Evolutionary conservation across 176 grass and related monocot species (phyloP).

Genomic region (Dactylis glomerata): DNA sequence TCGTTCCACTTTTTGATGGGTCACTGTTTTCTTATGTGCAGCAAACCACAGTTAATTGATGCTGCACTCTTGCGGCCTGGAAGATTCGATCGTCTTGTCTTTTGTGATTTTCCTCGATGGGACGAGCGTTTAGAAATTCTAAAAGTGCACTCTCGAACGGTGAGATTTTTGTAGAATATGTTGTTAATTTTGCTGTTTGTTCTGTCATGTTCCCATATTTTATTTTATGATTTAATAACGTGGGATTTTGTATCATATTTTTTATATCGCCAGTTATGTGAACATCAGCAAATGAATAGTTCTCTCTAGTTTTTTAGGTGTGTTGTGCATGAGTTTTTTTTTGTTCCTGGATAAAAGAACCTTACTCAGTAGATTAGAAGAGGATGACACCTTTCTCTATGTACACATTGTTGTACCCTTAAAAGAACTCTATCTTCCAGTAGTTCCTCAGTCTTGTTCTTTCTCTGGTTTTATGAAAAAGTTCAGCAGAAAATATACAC

Average conservation of each 20-base stretch:
- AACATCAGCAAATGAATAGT: background rate
- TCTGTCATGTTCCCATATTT: constrained; percentile 19
- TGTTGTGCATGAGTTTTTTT: background rate
- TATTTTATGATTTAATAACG: background rate
- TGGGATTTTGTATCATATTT: background rate
- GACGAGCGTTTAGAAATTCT: constrained; percentile 86
- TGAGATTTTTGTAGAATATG: constrained; percentile 28
- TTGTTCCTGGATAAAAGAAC: background rate
- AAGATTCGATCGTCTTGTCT: constrained; percentile 89
- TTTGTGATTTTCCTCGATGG: constrained; percentile 83
- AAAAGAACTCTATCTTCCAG: background rate
- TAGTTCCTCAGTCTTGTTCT: background rate
- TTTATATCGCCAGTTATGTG: background rate
- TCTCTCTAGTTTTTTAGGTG: background rate
- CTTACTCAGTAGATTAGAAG: background rate
- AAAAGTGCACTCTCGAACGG: constrained; percentile 73
- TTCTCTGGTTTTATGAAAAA: constrained; percentile 1
- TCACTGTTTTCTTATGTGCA: constrained; percentile 37
- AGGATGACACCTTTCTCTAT: background rate
- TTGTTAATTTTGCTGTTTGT: background rate
- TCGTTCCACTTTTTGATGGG: background rate
- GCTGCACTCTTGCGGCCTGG: constrained; percentile 87
- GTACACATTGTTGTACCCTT: background rate
- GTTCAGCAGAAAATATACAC: constrained; percentile 1
- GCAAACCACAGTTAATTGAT: constrained; percentile 89